Percentiles rank a stretch among this genome's conserved stretches.
Conservation (phyloP, 257 asterid genomes). For the Anisodus tanguticus region DNA sequence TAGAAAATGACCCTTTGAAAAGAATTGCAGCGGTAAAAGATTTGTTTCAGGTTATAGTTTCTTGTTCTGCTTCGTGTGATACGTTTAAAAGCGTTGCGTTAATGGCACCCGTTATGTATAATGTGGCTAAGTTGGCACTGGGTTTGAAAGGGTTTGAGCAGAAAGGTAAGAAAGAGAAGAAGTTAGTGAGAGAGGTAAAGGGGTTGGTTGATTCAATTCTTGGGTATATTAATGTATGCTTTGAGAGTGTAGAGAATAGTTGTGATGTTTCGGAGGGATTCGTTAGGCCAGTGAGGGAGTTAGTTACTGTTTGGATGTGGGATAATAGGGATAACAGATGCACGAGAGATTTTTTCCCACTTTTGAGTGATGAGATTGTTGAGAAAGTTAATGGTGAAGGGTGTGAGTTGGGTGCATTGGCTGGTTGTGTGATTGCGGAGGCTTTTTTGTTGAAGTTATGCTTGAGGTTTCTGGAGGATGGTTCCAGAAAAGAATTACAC, state of each 20-base stretch:
- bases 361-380: slow-evolving; percentile 46
- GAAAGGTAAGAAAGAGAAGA: slow-evolving; percentile 56
- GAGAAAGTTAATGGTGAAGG: slow-evolving; percentile 43
- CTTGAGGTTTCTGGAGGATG: slow-evolving; percentile 51
- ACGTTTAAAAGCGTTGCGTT: slow-evolving; percentile 51
- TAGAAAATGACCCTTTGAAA: slow-evolving; percentile 41
- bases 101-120: slow-evolving; percentile 62
- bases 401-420: slow-evolving; percentile 51
- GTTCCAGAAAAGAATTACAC: slow-evolving; percentile 48
- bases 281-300: slow-evolving; percentile 50
- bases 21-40: slow-evolving; percentile 47
- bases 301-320: slow-evolving; percentile 60
- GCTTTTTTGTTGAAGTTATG: slow-evolving; percentile 63
- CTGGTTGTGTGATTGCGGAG: slow-evolving; percentile 64
- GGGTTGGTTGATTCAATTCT: slow-evolving; percentile 58
- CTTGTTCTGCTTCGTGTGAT: slow-evolving; percentile 59
- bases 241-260: slow-evolving; percentile 43
- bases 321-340: slow-evolving; percentile 36
- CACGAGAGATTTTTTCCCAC: slow-evolving; percentile 58
- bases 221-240: slow-evolving; percentile 56
- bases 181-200: slow-evolving; percentile 50
- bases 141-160: slow-evolving; percentile 47
- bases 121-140: slow-evolving; percentile 40
- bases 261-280: slow-evolving; percentile 44
- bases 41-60: slow-evolving; percentile 55